Evolutionary conservation across 208 protist species (phyloP).

Genomic region (Trypanosoma melophagium): DNA sequence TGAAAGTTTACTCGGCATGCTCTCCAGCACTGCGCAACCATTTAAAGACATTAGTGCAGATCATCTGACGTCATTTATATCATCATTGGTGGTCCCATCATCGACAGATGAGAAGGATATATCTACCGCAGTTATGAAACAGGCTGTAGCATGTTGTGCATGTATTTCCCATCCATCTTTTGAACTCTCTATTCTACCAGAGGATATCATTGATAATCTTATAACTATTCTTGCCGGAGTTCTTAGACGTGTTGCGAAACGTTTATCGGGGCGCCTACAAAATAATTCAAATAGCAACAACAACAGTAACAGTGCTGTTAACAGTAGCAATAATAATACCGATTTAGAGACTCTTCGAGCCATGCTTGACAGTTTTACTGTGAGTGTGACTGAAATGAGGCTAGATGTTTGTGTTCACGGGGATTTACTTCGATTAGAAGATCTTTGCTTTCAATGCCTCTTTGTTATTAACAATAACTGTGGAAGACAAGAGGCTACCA

Average conservation of each 20-base stretch:
- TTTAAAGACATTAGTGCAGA: conserved; percentile 34
- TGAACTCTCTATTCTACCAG: conserved; percentile 36
- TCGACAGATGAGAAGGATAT: background rate
- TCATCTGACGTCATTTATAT: conserved; percentile 32
- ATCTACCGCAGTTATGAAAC: conserved; percentile 13
- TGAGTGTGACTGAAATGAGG: conserved; percentile 39
- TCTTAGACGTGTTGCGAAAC: conserved; percentile 33
- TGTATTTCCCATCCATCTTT: conserved; percentile 59
- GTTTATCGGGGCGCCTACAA: background rate
- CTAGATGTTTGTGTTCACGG: conserved; percentile 46
- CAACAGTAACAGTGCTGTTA: no score
- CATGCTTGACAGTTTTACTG: conserved; percentile 46
- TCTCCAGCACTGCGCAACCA: conserved; percentile 41
- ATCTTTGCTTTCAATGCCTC: conserved; percentile 61
- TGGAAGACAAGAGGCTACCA: conserved; percentile 32
- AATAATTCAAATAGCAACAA: background rate
- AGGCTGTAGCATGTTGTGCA: conserved; percentile 46
- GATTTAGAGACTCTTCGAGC: conserved; percentile 60
- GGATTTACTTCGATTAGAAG: conserved; percentile 74
- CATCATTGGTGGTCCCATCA: background rate
- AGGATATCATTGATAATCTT: conserved; percentile 42
- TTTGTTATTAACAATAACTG: conserved; percentile 42
- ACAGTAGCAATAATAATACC: conserved; percentile 13
- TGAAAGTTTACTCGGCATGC: conserved; percentile 28
- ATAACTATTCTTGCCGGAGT: conserved; percentile 47